Evolutionary conservation across 345 rosid genomes (phyloP).

Genomic region (Hibiscus mutabilis): DNA sequence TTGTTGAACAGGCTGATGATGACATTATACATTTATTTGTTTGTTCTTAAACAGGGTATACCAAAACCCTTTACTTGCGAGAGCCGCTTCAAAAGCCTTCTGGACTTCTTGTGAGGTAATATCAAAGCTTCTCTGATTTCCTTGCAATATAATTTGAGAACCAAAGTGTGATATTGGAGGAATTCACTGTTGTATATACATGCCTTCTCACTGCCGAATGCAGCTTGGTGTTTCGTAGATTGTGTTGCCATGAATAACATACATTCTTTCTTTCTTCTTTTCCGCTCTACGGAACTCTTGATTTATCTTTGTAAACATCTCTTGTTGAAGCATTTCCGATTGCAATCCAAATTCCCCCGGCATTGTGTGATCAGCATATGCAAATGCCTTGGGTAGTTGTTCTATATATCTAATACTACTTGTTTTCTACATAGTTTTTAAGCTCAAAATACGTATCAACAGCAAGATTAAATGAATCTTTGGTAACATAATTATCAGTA

Average conservation of each 20-base stretch:
- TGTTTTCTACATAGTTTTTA: too few species aligned
- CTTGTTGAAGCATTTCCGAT: slow-evolving; percentile 8
- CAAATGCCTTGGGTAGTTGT: neutral
- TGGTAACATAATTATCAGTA: too few species aligned
- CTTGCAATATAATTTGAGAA: neutral
- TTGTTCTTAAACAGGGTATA: slow-evolving; percentile 49
- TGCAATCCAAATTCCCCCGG: slow-evolving; percentile 27
- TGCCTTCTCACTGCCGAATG: slow-evolving; percentile 16
- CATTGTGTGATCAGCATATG: neutral
- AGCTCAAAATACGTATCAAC: too few species aligned
- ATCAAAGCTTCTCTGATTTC: slow-evolving; percentile 73
- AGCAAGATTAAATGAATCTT: too few species aligned
- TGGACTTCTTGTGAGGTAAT: slow-evolving; percentile 84
- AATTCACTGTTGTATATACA: slow-evolving; percentile 12
- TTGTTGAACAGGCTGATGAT: neutral
- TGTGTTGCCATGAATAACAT: slow-evolving; percentile 16
- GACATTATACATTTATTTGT: neutral
- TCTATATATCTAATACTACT: too few species aligned
- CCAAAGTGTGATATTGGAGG: slow-evolving; percentile 3
- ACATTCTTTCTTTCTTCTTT: slow-evolving; percentile 16
- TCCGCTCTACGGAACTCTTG: slow-evolving; percentile 11
- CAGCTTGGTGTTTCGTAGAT: slow-evolving; percentile 16
- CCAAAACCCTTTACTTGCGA: slow-evolving; percentile 75
- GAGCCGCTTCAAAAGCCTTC: slow-evolving; percentile 75
- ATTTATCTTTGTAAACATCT: slow-evolving; percentile 31